Evolutionary conservation across 108 stramenopile species (phyloP).

Genomic region (Asterionellopsis glacialis): DNA sequence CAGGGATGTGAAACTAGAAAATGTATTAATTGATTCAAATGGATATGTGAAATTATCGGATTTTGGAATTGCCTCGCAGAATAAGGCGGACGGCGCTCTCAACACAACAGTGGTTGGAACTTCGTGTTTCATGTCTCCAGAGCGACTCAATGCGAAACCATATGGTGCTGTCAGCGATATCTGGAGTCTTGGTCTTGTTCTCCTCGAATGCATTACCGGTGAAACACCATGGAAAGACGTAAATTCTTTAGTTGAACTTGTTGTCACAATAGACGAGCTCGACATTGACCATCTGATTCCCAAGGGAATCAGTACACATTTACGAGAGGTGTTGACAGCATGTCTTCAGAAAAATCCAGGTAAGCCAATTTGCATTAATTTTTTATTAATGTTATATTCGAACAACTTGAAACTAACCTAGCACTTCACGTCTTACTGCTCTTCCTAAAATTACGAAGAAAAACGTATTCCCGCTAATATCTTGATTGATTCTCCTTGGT

Average conservation of each 20-base stretch:
- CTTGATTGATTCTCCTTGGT: conserved; percentile 68
- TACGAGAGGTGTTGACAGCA: conserved; percentile 3
- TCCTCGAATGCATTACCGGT: conserved; percentile 66
- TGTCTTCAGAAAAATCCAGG: conserved; percentile 1
- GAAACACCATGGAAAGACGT: conserved; percentile 51
- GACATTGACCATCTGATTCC: conserved; percentile 15
- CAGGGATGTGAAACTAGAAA: conserved; percentile 91
- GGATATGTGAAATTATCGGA: conserved; percentile 89
- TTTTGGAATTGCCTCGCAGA: conserved; percentile 78
- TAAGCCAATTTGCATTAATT: neutral
- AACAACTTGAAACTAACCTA: too few relatives aligned
- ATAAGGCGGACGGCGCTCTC: conserved; percentile 32
- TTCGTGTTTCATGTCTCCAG: conserved; percentile 85
- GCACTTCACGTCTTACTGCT: too few relatives aligned
- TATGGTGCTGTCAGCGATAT: conserved; percentile 82
- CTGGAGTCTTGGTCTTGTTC: conserved; percentile 85
- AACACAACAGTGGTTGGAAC: conserved; percentile 85
- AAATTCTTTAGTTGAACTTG: conserved; percentile 38
- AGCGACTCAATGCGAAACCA: conserved; percentile 65
- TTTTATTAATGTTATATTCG: conserved; percentile 1
- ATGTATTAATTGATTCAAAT: conserved; percentile 64
- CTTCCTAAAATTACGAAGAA: too few relatives aligned
- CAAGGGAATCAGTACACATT: conserved; percentile 13
- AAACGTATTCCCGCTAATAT: conserved; percentile 61
- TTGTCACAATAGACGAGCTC: conserved; percentile 26